Evolutionary conservation across 164 flowering plant genomes (phyloP).

Genomic region (Chimonanthus salicifolius): DNA sequence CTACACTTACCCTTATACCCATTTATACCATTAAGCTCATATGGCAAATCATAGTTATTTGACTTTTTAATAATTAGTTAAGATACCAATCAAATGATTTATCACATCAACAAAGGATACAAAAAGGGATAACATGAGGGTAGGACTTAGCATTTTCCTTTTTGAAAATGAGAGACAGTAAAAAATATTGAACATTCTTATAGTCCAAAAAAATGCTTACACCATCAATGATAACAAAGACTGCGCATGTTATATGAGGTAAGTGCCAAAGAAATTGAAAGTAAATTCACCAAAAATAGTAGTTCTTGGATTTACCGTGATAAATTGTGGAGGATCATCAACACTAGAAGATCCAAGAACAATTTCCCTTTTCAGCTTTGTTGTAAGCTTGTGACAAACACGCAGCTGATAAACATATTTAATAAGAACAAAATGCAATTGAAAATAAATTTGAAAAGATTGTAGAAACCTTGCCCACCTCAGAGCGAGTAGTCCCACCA

Average conservation of each 20-base stretch:
- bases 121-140: neutral
- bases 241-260: neutral
- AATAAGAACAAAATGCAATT: constrained; percentile 4
- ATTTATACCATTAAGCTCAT: too few species aligned
- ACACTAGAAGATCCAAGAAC: constrained; percentile 89
- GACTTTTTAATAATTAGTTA: too few species aligned
- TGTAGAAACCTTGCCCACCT: constrained; percentile 38
- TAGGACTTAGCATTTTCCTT: neutral
- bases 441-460: neutral
- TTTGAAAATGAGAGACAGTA: neutral
- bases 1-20: neutral
- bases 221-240: neutral
- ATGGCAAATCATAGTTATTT: too few species aligned
- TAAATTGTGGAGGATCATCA: constrained; percentile 93
- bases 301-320: constrained; percentile 39
- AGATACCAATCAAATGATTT: too few species aligned
- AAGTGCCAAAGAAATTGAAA: neutral
- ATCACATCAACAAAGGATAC: neutral
- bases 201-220: neutral
- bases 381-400: constrained; percentile 81
- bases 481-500: constrained; percentile 98
- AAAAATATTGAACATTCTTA: neutral
- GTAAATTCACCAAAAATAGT: neutral
- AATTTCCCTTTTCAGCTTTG: constrained; percentile 74
- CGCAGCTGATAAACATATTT: constrained; percentile 49